A percentile compares a stretch with the other conserved stretches of the same genome.
phyloP scores from a whole-genome alignment of 306 rosid genomes.

The Prosopis cineraria region DNA sequence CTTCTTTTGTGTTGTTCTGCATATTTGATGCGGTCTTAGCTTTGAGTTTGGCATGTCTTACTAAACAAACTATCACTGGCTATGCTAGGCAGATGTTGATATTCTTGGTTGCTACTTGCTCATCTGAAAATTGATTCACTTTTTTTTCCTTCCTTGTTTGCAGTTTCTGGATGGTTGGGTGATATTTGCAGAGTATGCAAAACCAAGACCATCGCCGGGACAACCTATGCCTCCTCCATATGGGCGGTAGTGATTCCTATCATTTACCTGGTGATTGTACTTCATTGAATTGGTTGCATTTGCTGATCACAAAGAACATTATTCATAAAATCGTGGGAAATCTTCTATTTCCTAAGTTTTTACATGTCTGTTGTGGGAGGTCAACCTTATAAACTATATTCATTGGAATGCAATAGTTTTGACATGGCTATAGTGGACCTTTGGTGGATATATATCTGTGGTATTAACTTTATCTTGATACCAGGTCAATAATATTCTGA shows the following conservation, averaged over 20 bases:
- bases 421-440: neutral
- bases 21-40: neutral
- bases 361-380: slow-evolving; percentile 23
- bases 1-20: neutral
- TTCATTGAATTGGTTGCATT: slow-evolving; percentile 27
- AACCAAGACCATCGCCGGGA: slow-evolving; percentile 69
- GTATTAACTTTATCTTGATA: neutral
- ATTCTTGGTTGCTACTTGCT: neutral
- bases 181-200: slow-evolving; percentile 95
- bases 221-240: slow-evolving; percentile 24
- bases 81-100: neutral
- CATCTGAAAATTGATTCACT: slow-evolving; percentile 3
- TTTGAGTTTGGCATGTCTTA: neutral
- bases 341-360: slow-evolving; percentile 16
- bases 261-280: slow-evolving; percentile 26
- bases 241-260: slow-evolving; percentile 5
- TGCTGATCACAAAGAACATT: slow-evolving; percentile 20
- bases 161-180: slow-evolving; percentile 99
- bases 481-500: too few relatives aligned
- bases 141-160: slow-evolving; percentile 7
- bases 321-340: slow-evolving; percentile 10
- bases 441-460: neutral
- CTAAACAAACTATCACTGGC: too few relatives aligned
- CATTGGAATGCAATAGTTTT: neutral
- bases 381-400: neutral